Conservation (phyloP, 1,284 basidiomycete genomes). For the Apiotrichum gamsii region DNA sequence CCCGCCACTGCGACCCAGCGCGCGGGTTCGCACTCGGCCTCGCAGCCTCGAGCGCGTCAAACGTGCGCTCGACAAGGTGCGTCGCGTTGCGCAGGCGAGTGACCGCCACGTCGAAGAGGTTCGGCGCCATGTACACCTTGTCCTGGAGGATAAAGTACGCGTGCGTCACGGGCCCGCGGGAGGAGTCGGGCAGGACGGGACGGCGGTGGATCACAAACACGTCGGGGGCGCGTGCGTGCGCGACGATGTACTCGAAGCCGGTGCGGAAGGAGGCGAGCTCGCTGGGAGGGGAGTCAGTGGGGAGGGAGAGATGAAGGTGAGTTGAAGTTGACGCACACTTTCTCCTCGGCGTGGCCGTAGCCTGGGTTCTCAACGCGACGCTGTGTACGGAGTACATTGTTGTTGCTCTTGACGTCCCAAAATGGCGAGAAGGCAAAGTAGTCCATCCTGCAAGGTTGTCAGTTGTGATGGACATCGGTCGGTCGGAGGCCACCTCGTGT, state of each 20-base stretch:
- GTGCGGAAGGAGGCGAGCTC: constrained; percentile 30
- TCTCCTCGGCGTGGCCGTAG: constrained; percentile 40
- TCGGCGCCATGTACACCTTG: constrained; percentile 39
- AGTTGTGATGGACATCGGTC: not conserved
- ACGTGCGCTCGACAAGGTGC: constrained; percentile 32
- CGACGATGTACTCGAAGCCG: constrained; percentile 43
- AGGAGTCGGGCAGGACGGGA: constrained; percentile 25
- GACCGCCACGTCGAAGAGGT: constrained; percentile 31
- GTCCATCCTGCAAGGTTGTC: constrained; percentile 33
- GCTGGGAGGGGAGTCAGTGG: constrained; percentile 13
- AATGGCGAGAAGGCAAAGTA: constrained; percentile 45
- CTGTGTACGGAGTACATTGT: constrained; percentile 37
- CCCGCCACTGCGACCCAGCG: constrained; percentile 31
- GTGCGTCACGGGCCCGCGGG: constrained; percentile 25
- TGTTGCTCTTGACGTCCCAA: constrained; percentile 40
- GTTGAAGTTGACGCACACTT: constrained; percentile 26
- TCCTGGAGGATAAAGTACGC: constrained; percentile 40
- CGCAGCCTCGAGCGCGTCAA: constrained; percentile 25
- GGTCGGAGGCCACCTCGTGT: not conserved
- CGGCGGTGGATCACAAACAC: constrained; percentile 40
- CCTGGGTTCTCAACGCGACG: constrained; percentile 32
- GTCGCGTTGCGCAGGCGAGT: constrained; percentile 27
- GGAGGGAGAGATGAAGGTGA: too few relatives aligned
- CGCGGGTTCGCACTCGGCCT: constrained; percentile 41
- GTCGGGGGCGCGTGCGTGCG: constrained; percentile 36